Conservation (phyloP, 257 asterid genomes). For the Plantago elongata region DNA sequence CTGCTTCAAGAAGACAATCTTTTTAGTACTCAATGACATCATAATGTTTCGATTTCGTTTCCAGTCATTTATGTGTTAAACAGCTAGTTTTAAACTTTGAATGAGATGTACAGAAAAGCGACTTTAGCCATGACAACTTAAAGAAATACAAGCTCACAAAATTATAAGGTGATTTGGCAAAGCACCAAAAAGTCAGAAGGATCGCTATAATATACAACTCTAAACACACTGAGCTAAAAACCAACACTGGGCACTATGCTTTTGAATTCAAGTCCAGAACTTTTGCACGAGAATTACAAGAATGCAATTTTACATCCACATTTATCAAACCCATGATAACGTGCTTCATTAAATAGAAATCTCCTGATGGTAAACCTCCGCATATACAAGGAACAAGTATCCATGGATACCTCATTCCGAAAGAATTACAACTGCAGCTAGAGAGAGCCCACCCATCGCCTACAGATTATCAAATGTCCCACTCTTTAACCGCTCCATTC, state of each 20-base stretch:
- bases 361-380: background rate
- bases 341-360: constrained; percentile 9
- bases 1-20: too few species aligned
- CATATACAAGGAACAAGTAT: background rate
- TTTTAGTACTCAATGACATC: too few species aligned
- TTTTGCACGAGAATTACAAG: constrained; percentile 22
- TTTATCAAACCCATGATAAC: constrained; percentile 9
- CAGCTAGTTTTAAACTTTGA: too few species aligned
- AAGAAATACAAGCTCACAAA: too few species aligned
- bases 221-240: too few species aligned
- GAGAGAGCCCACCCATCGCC: background rate
- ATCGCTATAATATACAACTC: too few species aligned
- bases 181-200: too few species aligned
- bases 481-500: constrained; percentile 93
- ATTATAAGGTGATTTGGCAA: constrained; percentile 20
- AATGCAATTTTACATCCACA: constrained; percentile 17
- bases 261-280: background rate
- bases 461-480: constrained; percentile 66
- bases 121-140: too few species aligned
- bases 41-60: too few species aligned
- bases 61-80: too few species aligned
- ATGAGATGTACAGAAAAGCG: too few species aligned
- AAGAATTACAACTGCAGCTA: background rate
- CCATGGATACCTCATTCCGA: background rate
- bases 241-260: too few species aligned